Conservation (phyloP, 2,329 filamentous ascomycete genomes). For the Stagonosporopsis cucurbitacearum region DNA sequence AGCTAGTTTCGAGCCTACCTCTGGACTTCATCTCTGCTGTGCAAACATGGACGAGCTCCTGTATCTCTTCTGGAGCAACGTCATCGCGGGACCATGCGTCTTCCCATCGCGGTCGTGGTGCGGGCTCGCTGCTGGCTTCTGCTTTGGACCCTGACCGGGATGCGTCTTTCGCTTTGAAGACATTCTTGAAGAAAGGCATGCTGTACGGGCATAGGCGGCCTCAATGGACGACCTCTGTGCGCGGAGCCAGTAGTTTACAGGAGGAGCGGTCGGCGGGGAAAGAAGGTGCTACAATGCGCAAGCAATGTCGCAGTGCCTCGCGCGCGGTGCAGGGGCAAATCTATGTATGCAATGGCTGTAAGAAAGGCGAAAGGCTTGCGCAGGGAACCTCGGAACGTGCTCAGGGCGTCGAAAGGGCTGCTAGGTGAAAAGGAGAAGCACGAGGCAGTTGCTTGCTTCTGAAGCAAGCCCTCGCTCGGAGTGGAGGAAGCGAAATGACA, state of each 20-base stretch:
- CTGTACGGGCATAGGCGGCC: slow-evolving; percentile 26
- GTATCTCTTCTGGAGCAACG: slow-evolving; percentile 88
- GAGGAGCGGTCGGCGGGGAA: slow-evolving; percentile 1
- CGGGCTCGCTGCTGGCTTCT: slow-evolving; percentile 32
- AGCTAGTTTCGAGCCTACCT: slow-evolving; percentile 64
- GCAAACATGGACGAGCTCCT: slow-evolving; percentile 83
- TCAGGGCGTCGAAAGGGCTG: slow-evolving; percentile 15
- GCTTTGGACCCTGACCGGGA: slow-evolving; percentile 41
- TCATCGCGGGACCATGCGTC: slow-evolving; percentile 84
- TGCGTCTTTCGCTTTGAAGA: slow-evolving; percentile 47
- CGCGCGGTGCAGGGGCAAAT: slow-evolving; percentile 25
- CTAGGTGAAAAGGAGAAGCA: slow-evolving; percentile 21
- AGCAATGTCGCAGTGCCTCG: slow-evolving; percentile 14
- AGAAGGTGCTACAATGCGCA: slow-evolving; percentile 11
- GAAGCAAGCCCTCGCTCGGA: slow-evolving; percentile 17
- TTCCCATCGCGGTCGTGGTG: slow-evolving; percentile 79
- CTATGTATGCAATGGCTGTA: slow-evolving; percentile 21
- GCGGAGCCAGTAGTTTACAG: neutral
- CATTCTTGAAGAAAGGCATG: slow-evolving; percentile 50
- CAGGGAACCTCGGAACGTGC: slow-evolving; percentile 16
- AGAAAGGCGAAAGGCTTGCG: slow-evolving; percentile 12
- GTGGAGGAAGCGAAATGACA: slow-evolving; percentile 23
- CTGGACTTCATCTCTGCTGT: slow-evolving; percentile 91
- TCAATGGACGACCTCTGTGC: slow-evolving; percentile 14
- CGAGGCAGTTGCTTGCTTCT: slow-evolving; percentile 17